Evolutionary conservation across 805 yeast species (phyloP).

Genomic region (Tetrapisispora fleetii): DNA sequence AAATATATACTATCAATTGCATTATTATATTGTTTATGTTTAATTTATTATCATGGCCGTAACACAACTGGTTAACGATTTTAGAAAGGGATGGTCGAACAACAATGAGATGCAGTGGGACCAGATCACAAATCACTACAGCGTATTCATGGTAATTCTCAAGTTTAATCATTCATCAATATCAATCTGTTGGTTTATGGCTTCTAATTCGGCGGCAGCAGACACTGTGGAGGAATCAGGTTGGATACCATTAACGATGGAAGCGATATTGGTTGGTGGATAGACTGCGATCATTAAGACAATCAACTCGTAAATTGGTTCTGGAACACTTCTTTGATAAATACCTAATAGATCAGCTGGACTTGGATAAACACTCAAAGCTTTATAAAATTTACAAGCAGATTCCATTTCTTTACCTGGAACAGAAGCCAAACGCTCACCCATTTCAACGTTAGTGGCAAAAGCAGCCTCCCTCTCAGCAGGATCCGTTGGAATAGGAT

Average conservation of each 20-base stretch:
- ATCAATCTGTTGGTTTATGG: conserved; percentile 19
- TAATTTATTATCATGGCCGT: not conserved
- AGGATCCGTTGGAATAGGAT: conserved; percentile 68
- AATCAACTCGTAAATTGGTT: conserved; percentile 69
- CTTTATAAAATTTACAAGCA: conserved; percentile 88
- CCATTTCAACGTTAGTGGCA: conserved; percentile 72
- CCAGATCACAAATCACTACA: too few relatives aligned
- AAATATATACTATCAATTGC: not conserved
- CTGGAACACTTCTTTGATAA: conserved; percentile 82
- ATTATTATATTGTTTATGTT: not conserved
- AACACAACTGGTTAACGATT: not conserved
- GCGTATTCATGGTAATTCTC: not conserved
- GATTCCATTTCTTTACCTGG: conserved; percentile 69
- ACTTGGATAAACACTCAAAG: conserved; percentile 84
- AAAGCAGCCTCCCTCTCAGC: conserved; percentile 67
- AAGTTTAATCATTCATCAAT: conserved; percentile 19
- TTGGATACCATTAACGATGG: conserved; percentile 39
- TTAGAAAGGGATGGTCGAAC: not conserved
- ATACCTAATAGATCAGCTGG: conserved; percentile 86
- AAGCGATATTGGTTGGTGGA: conserved; percentile 75
- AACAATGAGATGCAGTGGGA: not conserved
- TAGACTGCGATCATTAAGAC: conserved; percentile 83
- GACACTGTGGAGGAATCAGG: not conserved
- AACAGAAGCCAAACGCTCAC: conserved; percentile 65
- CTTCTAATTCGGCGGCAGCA: conserved; percentile 11